phyloP scores from a whole-genome alignment of 495 filamentous ascomycete species.

The Xylaria venustula region DNA sequence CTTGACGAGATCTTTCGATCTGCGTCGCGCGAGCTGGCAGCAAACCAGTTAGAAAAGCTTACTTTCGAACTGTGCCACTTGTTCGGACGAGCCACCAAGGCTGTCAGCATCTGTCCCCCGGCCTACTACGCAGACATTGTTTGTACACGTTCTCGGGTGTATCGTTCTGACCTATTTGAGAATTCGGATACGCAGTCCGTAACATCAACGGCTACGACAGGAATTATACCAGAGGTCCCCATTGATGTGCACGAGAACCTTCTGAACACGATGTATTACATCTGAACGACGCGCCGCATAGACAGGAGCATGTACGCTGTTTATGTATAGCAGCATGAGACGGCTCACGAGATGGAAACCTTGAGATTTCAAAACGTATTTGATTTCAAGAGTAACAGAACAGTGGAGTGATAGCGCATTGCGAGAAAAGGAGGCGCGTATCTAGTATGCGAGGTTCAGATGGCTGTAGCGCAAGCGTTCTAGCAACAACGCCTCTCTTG shows the following conservation, averaged over 20 bases:
- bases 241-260: conserved; percentile 47
- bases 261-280: conserved; percentile 70
- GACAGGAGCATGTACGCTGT: neutral
- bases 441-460: too few species aligned
- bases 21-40: conserved; percentile 40
- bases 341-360: too few species aligned
- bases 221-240: neutral
- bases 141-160: conserved; percentile 66
- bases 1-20: conserved; percentile 68
- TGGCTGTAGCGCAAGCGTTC: too few species aligned
- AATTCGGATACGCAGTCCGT: conserved; percentile 30
- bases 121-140: conserved; percentile 82
- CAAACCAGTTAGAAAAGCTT: conserved; percentile 60
- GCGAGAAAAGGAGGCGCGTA: too few species aligned
- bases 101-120: conserved; percentile 75
- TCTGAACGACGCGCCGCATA: conserved; percentile 36
- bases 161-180: conserved; percentile 60
- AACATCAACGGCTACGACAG: conserved; percentile 14
- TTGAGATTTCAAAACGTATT: too few species aligned
- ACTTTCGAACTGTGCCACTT: conserved; percentile 78
- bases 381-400: too few species aligned
- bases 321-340: too few species aligned
- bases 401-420: too few species aligned
- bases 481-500: too few species aligned
- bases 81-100: conserved; percentile 76